Evolutionary conservation across 805 yeast genomes (phyloP).

Genomic region (Candida silvicultrix): DNA sequence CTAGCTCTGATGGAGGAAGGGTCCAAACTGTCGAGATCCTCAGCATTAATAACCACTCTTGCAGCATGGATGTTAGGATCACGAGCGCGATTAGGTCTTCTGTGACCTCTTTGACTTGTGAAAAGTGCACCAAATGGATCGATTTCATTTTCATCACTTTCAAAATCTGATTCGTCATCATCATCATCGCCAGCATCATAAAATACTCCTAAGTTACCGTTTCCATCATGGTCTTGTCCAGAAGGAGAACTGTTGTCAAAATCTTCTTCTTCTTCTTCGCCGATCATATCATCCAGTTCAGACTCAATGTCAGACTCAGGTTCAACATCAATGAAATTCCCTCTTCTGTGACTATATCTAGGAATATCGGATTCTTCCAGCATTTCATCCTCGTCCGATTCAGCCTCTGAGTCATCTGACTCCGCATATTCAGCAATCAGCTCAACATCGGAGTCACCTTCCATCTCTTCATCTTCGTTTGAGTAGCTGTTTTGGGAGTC

Average conservation of each 20-base stretch:
- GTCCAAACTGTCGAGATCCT: background rate
- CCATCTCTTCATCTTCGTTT: conserved; percentile 13
- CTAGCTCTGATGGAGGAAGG: background rate
- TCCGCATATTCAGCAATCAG: conserved; percentile 4
- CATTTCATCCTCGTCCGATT: conserved; percentile 11
- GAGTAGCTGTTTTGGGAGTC: conserved; percentile 6
- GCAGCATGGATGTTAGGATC: background rate
- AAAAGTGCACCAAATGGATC: conserved; percentile 20
- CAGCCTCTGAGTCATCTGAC: conserved; percentile 1
- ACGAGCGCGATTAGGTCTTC: background rate
- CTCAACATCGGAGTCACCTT: conserved; percentile 16
- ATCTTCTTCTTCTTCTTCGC: conserved; percentile 19
- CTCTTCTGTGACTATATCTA: conserved; percentile 18
- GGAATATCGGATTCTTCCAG: background rate
- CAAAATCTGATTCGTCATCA: conserved; percentile 13
- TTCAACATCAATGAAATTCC: conserved; percentile 11
- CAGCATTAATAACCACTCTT: background rate
- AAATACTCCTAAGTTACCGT: conserved; percentile 19
- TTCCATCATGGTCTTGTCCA: conserved; percentile 15
- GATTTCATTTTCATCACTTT: conserved; percentile 7
- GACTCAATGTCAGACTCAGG: background rate
- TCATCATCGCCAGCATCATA: conserved; percentile 15
- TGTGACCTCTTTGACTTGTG: background rate
- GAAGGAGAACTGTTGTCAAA: background rate
- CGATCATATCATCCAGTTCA: conserved; percentile 23